Evolutionary conservation across 805 yeast species (phyloP).

Genomic region (Barnettozyma pratensis): DNA sequence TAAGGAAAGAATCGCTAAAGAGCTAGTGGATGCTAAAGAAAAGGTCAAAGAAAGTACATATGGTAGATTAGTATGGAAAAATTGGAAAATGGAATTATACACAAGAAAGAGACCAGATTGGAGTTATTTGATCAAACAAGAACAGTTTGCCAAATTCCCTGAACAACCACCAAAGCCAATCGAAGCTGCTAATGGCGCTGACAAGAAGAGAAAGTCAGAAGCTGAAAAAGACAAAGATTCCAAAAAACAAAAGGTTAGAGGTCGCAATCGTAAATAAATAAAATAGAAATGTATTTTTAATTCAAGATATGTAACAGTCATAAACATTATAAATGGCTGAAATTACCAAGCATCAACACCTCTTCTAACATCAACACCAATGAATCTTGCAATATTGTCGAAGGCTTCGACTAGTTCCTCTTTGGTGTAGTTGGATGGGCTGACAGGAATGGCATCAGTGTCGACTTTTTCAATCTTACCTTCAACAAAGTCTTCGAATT

Average conservation of each 20-base stretch:
- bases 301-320: background rate
- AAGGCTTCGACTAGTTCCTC: conserved; percentile 50
- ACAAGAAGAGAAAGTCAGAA: conserved; percentile 14
- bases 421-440: conserved; percentile 30
- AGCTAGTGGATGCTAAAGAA: conserved; percentile 52
- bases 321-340: background rate
- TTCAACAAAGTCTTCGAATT: conserved; percentile 44
- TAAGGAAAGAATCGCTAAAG: conserved; percentile 79
- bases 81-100: conserved; percentile 86
- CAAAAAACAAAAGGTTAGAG: conserved; percentile 25
- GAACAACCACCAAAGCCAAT: conserved; percentile 31
- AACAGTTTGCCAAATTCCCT: conserved; percentile 39
- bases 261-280: conserved; percentile 22
- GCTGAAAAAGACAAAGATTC: background rate
- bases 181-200: conserved; percentile 1
- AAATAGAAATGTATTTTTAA: no score
- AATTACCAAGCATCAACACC: conserved; percentile 45
- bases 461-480: conserved; percentile 42
- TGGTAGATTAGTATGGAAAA: conserved; percentile 91
- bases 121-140: conserved; percentile 59
- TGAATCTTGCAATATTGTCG: conserved; percentile 61
- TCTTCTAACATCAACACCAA: conserved; percentile 58
- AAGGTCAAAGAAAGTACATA: conserved; percentile 79
- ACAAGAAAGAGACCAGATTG: conserved; percentile 74
- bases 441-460: conserved; percentile 26